Evolutionary conservation across 257 asterid species (phyloP), one percentile per base, ranked within the genome.

Genomic region (Schizonepeta tenuifolia): DNA sequence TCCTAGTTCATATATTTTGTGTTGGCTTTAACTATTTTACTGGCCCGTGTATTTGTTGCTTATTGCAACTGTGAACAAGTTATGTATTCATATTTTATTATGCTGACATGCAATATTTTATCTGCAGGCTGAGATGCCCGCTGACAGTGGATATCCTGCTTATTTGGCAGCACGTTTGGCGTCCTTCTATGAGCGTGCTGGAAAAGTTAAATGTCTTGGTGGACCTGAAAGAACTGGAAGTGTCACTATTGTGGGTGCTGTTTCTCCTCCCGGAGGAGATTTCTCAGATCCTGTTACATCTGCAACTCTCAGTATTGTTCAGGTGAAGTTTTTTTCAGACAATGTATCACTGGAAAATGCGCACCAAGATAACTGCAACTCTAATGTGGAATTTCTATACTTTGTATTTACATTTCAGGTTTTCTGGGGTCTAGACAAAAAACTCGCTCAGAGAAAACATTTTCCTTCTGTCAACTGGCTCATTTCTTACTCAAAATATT

Each of bases 221-320:
- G 93, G 97, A 63, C 99, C 99, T 38, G 99, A 95, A 80, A 88
- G 99, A 83, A 90, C 86, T 65, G 99, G 99, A 56, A 95, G 99
- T 83, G 99, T 95, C 68, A 95, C 99, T 21, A 95, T 95, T 75
- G 99, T 95, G 65, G 99, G 99, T 75, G 99, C 99, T 31, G 99
- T 95, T 79, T 95, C 99, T 79, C 99, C 99, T 69, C 99, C 99
- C 0, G 99, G 99, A 72, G 99, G 99, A 77, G 98, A 95, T 86
- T 95, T 95, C 77, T 95, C 99, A 20, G 99, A 95, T 81, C 99
- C 99, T 77, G 99, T 95, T 75, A 95, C 99, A 50, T 92, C 99
- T 74, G 98, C 99, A 49, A 95, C 99, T 51, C 99, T 95, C 77
- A 88, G 99, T 82, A 95, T 95, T 62, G 99, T 95, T 77, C 99